These are phyloP conservation scores for Flaveria bidentis DNA, from an alignment of 129 eudicot genomes.

Conservation along the genomic window DNA sequence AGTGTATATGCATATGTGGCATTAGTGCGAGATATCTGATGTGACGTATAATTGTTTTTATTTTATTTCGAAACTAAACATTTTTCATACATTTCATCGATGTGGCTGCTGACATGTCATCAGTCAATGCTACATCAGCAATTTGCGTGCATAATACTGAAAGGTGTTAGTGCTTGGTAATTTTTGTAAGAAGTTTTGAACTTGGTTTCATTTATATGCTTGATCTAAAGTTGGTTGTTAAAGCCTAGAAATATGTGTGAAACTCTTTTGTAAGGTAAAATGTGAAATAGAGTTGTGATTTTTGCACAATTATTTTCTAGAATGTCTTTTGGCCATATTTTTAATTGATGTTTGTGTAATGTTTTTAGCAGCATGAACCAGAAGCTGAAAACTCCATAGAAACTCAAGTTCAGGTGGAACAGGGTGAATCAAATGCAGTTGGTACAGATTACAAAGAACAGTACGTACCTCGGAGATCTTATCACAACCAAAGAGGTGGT, in stretches of 20 bases:
- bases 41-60: too few species aligned
- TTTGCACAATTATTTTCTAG: too few species aligned
- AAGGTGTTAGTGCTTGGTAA: too few species aligned
- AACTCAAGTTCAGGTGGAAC: conserved; percentile 36
- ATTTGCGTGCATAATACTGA: too few species aligned
- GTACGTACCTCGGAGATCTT: conserved; percentile 45
- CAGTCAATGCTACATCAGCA: too few species aligned
- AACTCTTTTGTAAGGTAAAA: background rate
- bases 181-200: too few species aligned
- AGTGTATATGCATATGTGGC: background rate
- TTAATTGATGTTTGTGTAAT: conserved; percentile 1
- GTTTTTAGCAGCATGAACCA: conserved; percentile 38
- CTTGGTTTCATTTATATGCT: too few species aligned
- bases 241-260: background rate
- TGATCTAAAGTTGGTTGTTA: background rate
- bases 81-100: too few species aligned
- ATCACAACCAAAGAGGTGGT: conserved; percentile 63
- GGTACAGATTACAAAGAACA: conserved; percentile 55
- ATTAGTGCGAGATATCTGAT: background rate
- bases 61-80: too few species aligned
- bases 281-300: background rate
- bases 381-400: conserved; percentile 51
- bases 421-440: conserved; percentile 29
- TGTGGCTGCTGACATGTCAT: too few species aligned
- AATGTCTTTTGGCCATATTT: background rate